Conservation (phyloP, 495 filamentous ascomycete species). For the Hypoxylon lienhwacheense region DNA sequence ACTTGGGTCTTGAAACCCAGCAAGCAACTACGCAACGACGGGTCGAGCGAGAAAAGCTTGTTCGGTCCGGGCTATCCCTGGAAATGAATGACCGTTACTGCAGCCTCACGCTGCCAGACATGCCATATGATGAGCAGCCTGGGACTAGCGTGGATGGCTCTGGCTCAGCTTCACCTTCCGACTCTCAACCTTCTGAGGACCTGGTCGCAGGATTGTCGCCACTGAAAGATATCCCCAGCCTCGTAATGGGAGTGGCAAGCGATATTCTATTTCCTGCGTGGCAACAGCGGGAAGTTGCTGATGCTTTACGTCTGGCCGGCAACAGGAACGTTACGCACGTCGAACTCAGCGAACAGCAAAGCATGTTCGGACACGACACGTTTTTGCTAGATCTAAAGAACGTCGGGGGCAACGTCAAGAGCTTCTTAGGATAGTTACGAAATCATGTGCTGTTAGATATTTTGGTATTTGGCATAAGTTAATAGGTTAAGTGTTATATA, state of each 20-base stretch:
- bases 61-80: slow-evolving; percentile 34
- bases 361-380: slow-evolving; percentile 94
- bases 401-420: slow-evolving; percentile 78
- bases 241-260: slow-evolving; percentile 93
- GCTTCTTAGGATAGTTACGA: slow-evolving; percentile 67
- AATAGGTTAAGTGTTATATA: not conserved
- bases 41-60: slow-evolving; percentile 37
- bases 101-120: slow-evolving; percentile 79
- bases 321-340: slow-evolving; percentile 81
- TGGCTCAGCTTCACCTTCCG: slow-evolving; percentile 25
- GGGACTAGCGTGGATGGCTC: slow-evolving; percentile 43
- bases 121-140: slow-evolving; percentile 76
- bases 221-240: slow-evolving; percentile 71
- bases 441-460: not conserved
- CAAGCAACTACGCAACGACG: slow-evolving; percentile 45
- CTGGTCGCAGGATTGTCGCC: slow-evolving; percentile 73
- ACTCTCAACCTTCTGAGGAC: slow-evolving; percentile 65
- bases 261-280: slow-evolving; percentile 98
- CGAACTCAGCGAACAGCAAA: slow-evolving; percentile 89
- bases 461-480: not conserved
- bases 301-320: slow-evolving; percentile 73
- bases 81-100: slow-evolving; percentile 56
- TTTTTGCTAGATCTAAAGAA: slow-evolving; percentile 92
- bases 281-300: slow-evolving; percentile 95
- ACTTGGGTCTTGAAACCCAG: slow-evolving; percentile 75